Base-by-base conservation (phyloP, 148 eudicot genomes). In the Amaranthus palmeri region DNA sequence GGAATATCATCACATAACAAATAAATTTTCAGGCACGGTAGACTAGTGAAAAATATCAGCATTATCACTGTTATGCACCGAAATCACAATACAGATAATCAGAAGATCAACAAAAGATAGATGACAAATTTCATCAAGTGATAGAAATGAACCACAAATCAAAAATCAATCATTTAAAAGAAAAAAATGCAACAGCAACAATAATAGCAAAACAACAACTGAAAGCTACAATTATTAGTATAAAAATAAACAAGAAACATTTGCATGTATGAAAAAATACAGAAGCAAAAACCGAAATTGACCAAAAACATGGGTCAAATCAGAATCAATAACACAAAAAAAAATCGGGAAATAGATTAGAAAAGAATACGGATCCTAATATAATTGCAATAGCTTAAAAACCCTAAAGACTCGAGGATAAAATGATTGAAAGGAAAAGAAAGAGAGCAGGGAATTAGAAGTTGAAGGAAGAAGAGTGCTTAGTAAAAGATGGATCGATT, bases 371-470 rank as follows among this genome's bases (percentile, higher is more conserved):
- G 36, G 61, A 65, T 51, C 78, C 68, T 63, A 50, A 25, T 25
- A 25, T 25, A 25, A 78, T 58, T 47, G 59, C 10, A 61, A 74
- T 8, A 57, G 41, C n/a, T 64, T 59, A 61, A 75, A 85, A 83
- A 85, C 85, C 88, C 87, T 77, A 83, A 58, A 44, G 51, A 40
- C 45, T 61, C 13, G 2, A 77, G 4, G 12, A 25, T 25, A 44
- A 44, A 61, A 4, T 2, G 42, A 4, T 61, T n/a, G 54, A 13
- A 48, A 25, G 36, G 40, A 18, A 75, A 48, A 51, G 4, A 25
- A 43, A 10, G 56, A 53, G 15, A 15, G 6, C 46, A 58, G 61
- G 50, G 49, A 13, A 65, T 70, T 43, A 49, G 10, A 74, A 77
- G 66, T 52, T 40, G 8, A 69, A 57, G 49, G 6, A 42, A 14